These are phyloP conservation scores for Teunomyces aglyptinius DNA, from an alignment of 805 yeast genomes.

Conservation along the genomic window DNA sequence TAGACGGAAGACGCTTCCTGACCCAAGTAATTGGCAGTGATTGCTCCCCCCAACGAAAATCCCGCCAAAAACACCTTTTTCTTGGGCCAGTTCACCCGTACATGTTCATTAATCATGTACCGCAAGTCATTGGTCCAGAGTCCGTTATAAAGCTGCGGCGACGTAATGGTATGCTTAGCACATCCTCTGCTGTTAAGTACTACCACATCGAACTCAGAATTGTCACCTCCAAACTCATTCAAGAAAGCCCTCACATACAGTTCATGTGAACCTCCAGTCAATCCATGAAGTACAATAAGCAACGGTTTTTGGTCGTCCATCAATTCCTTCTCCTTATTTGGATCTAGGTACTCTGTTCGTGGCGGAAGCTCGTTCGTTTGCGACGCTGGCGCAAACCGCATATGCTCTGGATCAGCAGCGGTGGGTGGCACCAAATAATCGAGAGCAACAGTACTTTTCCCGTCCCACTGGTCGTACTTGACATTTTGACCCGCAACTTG, in stretches of 20 bases:
- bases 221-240: conserved; percentile 36
- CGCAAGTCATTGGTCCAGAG: conserved; percentile 69
- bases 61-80: conserved; percentile 68
- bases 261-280: conserved; percentile 80
- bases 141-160: conserved; percentile 66
- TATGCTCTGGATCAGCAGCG: conserved; percentile 20
- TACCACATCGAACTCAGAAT: conserved; percentile 49
- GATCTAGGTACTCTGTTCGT: conserved; percentile 59
- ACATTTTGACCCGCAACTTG: conserved; percentile 24
- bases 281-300: conserved; percentile 64
- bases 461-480: conserved; percentile 41
- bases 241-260: conserved; percentile 62
- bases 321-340: conserved; percentile 37
- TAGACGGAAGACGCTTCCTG: conserved; percentile 53
- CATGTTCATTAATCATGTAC: conserved; percentile 50
- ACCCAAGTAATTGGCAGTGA: conserved; percentile 65
- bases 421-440: conserved; percentile 45
- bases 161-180: conserved; percentile 67
- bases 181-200: conserved; percentile 75
- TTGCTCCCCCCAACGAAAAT: conserved; percentile 70
- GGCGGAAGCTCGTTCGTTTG: conserved; percentile 61
- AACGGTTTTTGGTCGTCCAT: conserved; percentile 51
- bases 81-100: conserved; percentile 53
- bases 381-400: conserved; percentile 40
- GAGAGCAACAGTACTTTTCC: conserved; percentile 46